Evolutionary conservation across 129 eudicot species (phyloP).

Genomic region (Helichrysum umbraculigerum): DNA sequence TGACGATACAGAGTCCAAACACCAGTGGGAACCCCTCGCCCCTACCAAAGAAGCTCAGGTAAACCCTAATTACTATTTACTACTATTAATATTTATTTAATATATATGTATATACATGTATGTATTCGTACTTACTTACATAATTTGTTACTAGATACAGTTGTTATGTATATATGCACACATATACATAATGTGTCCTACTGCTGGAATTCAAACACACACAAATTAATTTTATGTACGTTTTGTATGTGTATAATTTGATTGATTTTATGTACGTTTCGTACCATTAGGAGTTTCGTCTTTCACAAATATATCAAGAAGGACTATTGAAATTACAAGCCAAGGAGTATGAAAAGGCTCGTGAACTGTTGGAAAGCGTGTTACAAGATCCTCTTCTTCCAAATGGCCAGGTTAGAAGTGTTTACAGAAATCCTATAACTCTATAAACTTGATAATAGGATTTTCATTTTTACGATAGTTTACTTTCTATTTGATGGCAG

Average conservation of each 20-base stretch:
- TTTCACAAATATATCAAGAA: conserved; percentile 88
- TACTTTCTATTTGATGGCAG: conserved; percentile 34
- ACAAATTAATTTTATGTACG: too few species aligned
- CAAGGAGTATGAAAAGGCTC: conserved; percentile 81
- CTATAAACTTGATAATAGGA: neutral
- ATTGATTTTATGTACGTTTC: conserved; percentile 16
- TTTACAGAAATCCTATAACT: neutral
- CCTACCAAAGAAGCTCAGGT: conserved; percentile 99
- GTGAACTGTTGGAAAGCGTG: conserved; percentile 75
- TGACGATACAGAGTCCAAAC: conserved; percentile 72
- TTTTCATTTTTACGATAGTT: neutral
- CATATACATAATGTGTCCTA: neutral
- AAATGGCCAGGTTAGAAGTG: conserved; percentile 63
- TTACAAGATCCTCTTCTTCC: conserved; percentile 73
- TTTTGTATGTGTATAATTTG: neutral
- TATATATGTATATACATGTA: neutral
- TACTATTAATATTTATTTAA: too few species aligned
- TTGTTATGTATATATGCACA: neutral
- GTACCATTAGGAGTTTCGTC: conserved; percentile 72
- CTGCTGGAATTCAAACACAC: neutral
- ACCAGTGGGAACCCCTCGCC: conserved; percentile 85
- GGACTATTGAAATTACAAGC: conserved; percentile 82
- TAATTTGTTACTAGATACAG: neutral
- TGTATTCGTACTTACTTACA: neutral
- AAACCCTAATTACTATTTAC: conserved; percentile 24